phyloP scores from a whole-genome alignment of 805 yeast species.

The Yamadazyma endophytica region DNA sequence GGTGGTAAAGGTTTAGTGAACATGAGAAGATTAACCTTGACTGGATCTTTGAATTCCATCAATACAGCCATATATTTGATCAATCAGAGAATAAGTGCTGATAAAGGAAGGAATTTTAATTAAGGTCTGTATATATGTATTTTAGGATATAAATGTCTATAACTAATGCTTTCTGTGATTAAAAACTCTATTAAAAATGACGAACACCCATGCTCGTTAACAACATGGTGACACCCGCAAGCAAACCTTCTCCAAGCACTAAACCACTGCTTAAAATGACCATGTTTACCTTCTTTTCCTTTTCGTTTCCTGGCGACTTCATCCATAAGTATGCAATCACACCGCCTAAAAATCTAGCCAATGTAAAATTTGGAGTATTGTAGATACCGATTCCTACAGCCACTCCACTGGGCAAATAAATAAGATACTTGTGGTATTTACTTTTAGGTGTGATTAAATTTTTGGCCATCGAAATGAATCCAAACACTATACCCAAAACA shows the following conservation, averaged over 20 bases:
- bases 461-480: slow-evolving; percentile 58
- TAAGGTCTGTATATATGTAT: slow-evolving; percentile 1
- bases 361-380: slow-evolving; percentile 87
- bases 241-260: slow-evolving; percentile 90
- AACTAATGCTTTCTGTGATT: not conserved
- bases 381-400: slow-evolving; percentile 97
- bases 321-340: slow-evolving; percentile 59
- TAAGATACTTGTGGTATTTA: slow-evolving; percentile 35
- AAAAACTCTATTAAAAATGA: slow-evolving; percentile 16
- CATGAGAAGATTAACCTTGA: slow-evolving; percentile 58
- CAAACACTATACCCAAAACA: slow-evolving; percentile 65
- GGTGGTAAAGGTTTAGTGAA: slow-evolving; percentile 41
- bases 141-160: not conserved
- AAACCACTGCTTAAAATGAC: slow-evolving; percentile 89
- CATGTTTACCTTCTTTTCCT: slow-evolving; percentile 57
- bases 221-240: slow-evolving; percentile 77
- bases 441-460: slow-evolving; percentile 47
- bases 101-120: slow-evolving; percentile 45
- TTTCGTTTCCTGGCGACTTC: slow-evolving; percentile 21
- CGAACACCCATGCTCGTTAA: slow-evolving; percentile 56
- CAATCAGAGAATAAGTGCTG: slow-evolving; percentile 66
- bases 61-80: slow-evolving; percentile 71
- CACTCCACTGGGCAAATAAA: slow-evolving; percentile 85
- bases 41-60: slow-evolving; percentile 63
- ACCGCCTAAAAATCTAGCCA: slow-evolving; percentile 93